Base-by-base conservation (phyloP, 768 basidiomycete species). In the button mushroom (Agaricus bisporus) region DNA sequence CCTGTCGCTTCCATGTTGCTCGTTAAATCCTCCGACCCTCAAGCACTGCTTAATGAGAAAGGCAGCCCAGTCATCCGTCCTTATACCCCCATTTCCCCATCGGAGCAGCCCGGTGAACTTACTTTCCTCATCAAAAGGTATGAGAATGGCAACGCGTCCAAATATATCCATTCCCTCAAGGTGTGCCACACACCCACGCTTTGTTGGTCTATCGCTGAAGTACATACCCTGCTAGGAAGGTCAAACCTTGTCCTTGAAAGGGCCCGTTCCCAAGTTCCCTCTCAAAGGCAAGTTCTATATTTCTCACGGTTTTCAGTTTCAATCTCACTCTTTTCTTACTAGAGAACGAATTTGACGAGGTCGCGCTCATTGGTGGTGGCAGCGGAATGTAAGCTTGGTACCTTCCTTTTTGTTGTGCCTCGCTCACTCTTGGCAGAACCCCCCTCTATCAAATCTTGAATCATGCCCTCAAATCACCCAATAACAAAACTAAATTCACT, bases 401-500 rank as follows among this genome's bases (percentile, higher is more conserved):
- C 32, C 2, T 29, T 44, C 48, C 38, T 41, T 22, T 47, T 42
- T 42, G 49, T 45, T 41, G 28, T 29, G 41, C 38, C 49, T 44
- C 25, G 32, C 41, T 6, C 22, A 35, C 15, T 39, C 28, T 3
- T 41, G 50, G 43, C 61, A 91, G 88, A 57, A 87, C 91, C 8
- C 91, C 91, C 2, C 78, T 93, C 43, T 92, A 88, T 72, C 91
- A 92, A 68, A 71, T 97, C 61, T 64, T 95, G 42, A 75, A 75
- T 41, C 82, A 93, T 65, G 86, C 91, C 8, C 80, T 81, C 41
- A 60, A 82, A 1, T 85, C 91, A 63, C 76, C 80, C 29, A 60
- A 70, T 39, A 97, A 98, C 81, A 91, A 85, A 74, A 98, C 97
- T 56, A 93, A 93, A 62, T 97, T 91, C 76, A 95, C 86, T 44